These are phyloP conservation scores for Zalerion maritima DNA, from an alignment of 495 filamentous ascomycete species.

Conservation along the genomic window DNA sequence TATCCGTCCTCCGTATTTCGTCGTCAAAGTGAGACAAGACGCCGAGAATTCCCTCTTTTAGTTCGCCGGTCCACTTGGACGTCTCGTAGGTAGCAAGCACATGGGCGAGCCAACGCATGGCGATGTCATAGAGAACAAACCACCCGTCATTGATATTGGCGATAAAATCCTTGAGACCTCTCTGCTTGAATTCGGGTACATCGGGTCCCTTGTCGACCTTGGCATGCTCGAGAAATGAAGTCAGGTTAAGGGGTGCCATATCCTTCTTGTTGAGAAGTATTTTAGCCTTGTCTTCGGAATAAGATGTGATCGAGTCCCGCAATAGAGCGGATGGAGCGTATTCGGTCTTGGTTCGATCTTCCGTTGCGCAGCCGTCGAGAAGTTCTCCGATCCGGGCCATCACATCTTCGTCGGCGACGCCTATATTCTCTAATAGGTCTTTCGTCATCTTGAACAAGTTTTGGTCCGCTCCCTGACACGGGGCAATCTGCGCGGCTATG, in stretches of 20 bases:
- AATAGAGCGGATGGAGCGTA: slow-evolving; percentile 25
- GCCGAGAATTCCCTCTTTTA: slow-evolving; percentile 58
- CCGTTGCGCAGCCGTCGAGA: slow-evolving; percentile 33
- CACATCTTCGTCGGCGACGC: slow-evolving; percentile 38
- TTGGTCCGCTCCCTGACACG: slow-evolving; percentile 55
- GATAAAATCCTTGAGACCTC: slow-evolving; percentile 42
- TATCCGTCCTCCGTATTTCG: slow-evolving; percentile 24
- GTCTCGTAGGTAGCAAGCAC: slow-evolving; percentile 46
- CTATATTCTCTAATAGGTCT: slow-evolving; percentile 51
- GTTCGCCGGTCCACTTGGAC: slow-evolving; percentile 52
- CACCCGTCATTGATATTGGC: slow-evolving; percentile 37
- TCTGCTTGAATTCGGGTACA: slow-evolving; percentile 39
- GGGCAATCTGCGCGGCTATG: slow-evolving; percentile 54
- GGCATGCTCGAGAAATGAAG: slow-evolving; percentile 68
- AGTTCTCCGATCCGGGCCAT: slow-evolving; percentile 35
- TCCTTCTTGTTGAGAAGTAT: slow-evolving; percentile 29
- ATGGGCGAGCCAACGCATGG: slow-evolving; percentile 48
- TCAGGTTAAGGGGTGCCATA: slow-evolving; percentile 31
- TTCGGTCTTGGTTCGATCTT: slow-evolving; percentile 28
- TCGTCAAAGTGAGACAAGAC: slow-evolving; percentile 54
- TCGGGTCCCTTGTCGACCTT: slow-evolving; percentile 39
- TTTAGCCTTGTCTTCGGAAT: slow-evolving; percentile 26
- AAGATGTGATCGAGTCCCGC: slow-evolving; percentile 24
- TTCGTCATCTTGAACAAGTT: slow-evolving; percentile 57
- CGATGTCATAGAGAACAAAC: slow-evolving; percentile 46